Percentiles rank a stretch among this genome's conserved stretches.
Conservation (phyloP, 306 rosid genomes). For the Rubus parviflorus region DNA sequence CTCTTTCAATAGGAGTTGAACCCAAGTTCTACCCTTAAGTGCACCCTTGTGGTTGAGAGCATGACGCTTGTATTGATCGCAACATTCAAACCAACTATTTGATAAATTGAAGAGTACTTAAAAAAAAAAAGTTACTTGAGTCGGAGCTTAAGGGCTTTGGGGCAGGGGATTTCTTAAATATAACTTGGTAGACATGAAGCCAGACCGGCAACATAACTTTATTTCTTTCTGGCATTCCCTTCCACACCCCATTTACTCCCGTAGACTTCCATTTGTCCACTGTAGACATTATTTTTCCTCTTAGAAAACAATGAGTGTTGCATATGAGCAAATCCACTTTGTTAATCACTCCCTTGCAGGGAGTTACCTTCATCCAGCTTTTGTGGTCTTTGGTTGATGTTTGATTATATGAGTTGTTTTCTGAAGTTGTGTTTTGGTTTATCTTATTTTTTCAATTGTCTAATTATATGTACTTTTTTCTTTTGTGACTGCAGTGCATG, state of each 20-base stretch:
- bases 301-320: background rate
- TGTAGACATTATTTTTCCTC: background rate
- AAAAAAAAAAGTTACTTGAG: background rate
- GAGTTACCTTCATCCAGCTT: background rate
- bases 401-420: background rate
- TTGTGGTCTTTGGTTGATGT: background rate
- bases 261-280: background rate
- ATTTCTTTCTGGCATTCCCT: background rate
- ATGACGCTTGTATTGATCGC: background rate
- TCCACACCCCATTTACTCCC: background rate
- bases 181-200: background rate
- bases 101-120: background rate
- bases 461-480: background rate
- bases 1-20: background rate
- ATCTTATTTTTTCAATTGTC: background rate
- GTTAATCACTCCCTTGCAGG: background rate
- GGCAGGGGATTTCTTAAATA: background rate
- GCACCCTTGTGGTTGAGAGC: background rate
- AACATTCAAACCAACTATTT: background rate
- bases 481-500: conserved; percentile 44
- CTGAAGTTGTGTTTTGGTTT: background rate
- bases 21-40: background rate
- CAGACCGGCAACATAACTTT: background rate
- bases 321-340: background rate
- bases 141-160: background rate